A percentile compares a stretch with the other conserved stretches of the same genome.
Conservation (phyloP, 2,329 filamentous ascomycete genomes). For the Karstenula rhodostoma region DNA sequence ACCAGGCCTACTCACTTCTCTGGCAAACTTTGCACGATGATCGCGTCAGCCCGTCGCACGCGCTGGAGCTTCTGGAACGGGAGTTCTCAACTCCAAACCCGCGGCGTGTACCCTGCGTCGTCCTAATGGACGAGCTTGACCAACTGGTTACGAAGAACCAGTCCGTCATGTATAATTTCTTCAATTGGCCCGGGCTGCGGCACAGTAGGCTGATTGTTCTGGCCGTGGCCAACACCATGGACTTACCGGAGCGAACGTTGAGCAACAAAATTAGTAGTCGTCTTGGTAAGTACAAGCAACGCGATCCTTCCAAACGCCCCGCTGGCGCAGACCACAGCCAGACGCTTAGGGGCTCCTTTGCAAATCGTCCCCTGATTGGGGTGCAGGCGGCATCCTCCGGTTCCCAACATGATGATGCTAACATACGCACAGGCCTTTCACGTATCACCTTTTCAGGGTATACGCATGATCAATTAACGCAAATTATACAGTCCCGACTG, state of each 20-base stretch:
- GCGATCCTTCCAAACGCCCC: constrained; percentile 30
- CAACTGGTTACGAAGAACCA: constrained; percentile 98
- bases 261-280: constrained; percentile 99
- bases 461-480: constrained; percentile 96
- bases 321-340: constrained; percentile 26
- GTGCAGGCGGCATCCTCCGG: constrained; percentile 27
- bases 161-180: constrained; percentile 99
- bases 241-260: constrained; percentile 91
- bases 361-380: constrained; percentile 28
- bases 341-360: constrained; percentile 24
- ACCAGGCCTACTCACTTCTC: constrained; percentile 92
- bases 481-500: constrained; percentile 93
- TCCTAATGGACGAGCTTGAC: constrained; percentile 97
- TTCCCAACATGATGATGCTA: constrained; percentile 40
- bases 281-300: constrained; percentile 46
- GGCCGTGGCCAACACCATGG: constrained; percentile 98
- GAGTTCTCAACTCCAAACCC: constrained; percentile 94
- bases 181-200: constrained; percentile 95
- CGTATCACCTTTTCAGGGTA: constrained; percentile 98
- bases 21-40: constrained; percentile 97
- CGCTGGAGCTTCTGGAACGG: constrained; percentile 85
- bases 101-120: constrained; percentile 90
- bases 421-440: constrained; percentile 69
- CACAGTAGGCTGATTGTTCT: constrained; percentile 95
- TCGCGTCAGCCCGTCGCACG: constrained; percentile 89